Conservation (phyloP, 352 stramenopile species). For the Albugo laibachii region DNA sequence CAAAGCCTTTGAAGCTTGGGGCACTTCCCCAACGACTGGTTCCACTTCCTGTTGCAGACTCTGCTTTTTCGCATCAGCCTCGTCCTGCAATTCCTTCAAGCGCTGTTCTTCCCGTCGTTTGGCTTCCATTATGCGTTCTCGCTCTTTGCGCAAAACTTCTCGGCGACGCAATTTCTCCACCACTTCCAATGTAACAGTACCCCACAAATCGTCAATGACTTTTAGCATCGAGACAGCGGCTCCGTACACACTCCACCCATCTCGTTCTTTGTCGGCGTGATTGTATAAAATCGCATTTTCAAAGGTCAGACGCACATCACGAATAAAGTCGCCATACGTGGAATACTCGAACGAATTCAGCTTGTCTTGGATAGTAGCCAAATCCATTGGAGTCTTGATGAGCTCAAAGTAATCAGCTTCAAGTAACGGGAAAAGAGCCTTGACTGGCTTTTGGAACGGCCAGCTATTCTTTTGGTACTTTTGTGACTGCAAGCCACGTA, state of each 20-base stretch:
- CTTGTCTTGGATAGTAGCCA: slow-evolving; percentile 52
- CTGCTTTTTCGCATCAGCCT: slow-evolving; percentile 4
- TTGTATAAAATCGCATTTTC: slow-evolving; percentile 75
- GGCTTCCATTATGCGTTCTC: slow-evolving; percentile 32
- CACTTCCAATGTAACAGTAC: slow-evolving; percentile 61
- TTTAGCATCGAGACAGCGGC: slow-evolving; percentile 49
- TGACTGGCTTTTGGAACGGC: slow-evolving; percentile 65
- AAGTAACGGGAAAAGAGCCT: slow-evolving; percentile 47
- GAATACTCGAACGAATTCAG: slow-evolving; percentile 53
- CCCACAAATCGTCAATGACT: slow-evolving; percentile 58
- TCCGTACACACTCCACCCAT: slow-evolving; percentile 63
- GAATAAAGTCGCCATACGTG: slow-evolving; percentile 61
- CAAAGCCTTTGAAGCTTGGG: not conserved
- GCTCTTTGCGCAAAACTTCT: slow-evolving; percentile 50
- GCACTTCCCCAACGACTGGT: not conserved
- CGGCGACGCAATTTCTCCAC: slow-evolving; percentile 44
- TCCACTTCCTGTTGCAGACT: slow-evolving; percentile 1
- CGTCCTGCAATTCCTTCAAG: slow-evolving; percentile 1
- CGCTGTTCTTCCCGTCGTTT: slow-evolving; percentile 11
- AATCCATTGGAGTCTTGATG: slow-evolving; percentile 65
- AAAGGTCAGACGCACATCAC: slow-evolving; percentile 58
- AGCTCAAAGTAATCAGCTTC: slow-evolving; percentile 64
- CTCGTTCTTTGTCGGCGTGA: slow-evolving; percentile 50
- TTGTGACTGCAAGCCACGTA: slow-evolving; percentile 64
- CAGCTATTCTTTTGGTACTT: slow-evolving; percentile 78